Evolutionary conservation across 1,284 basidiomycete genomes (phyloP).

Genomic region (Grifola frondosa): DNA sequence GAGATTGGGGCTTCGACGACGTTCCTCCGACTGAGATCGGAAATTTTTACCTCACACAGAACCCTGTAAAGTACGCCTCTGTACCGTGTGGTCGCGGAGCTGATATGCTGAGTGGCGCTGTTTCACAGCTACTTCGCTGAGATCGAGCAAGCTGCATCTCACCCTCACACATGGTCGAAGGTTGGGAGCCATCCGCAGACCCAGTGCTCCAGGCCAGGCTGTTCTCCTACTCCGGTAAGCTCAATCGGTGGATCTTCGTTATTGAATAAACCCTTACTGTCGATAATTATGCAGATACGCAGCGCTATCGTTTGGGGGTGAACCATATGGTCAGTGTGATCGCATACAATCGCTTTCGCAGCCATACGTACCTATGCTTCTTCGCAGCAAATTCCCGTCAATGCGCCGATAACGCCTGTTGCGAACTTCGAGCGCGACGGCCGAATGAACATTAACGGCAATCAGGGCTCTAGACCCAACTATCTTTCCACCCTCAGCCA

Average conservation of each 20-base stretch:
- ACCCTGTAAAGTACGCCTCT: slow-evolving; percentile 57
- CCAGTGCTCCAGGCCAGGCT: slow-evolving; percentile 45
- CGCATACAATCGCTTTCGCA: background rate
- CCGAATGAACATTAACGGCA: slow-evolving; percentile 29
- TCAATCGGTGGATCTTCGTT: too few species aligned
- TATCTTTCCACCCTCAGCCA: slow-evolving; percentile 28
- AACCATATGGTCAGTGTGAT: slow-evolving; percentile 36
- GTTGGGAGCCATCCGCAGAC: slow-evolving; percentile 43
- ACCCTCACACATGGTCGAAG: slow-evolving; percentile 69
- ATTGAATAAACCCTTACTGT: background rate
- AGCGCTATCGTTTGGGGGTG: slow-evolving; percentile 39
- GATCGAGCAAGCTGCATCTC: slow-evolving; percentile 82
- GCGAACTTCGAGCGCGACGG: slow-evolving; percentile 43
- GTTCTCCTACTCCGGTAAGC: slow-evolving; percentile 39
- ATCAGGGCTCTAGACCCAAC: slow-evolving; percentile 32
- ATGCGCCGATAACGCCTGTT: slow-evolving; percentile 26
- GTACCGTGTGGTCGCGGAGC: background rate
- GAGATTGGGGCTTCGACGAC: slow-evolving; percentile 34
- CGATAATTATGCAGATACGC: slow-evolving; percentile 25
- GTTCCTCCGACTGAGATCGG: slow-evolving; percentile 77
- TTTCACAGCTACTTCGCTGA: slow-evolving; percentile 74
- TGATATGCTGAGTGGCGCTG: slow-evolving; percentile 1
- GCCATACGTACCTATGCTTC: background rate
- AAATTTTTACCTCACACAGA: slow-evolving; percentile 84
- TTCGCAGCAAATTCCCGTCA: slow-evolving; percentile 30